phyloP scores from a whole-genome alignment of 352 stramenopile species.

The Globisporangium polare region DNA sequence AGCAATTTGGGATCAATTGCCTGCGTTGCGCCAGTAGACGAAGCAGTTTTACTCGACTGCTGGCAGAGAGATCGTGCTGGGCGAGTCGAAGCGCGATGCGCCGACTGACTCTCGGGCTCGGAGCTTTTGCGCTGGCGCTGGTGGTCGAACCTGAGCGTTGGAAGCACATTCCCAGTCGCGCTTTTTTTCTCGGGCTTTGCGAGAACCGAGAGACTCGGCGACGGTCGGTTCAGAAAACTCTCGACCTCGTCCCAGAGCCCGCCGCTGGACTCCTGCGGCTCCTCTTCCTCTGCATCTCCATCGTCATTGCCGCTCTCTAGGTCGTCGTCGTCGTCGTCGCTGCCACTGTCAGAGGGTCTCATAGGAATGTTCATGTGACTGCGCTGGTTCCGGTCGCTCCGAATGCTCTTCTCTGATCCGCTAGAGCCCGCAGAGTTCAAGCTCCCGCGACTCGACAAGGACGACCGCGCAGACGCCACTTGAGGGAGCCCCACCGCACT shows the following conservation, averaged over 20 bases:
- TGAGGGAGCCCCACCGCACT: slow-evolving; percentile 50
- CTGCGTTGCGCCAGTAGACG: slow-evolving; percentile 13
- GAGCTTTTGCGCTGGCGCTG: slow-evolving; percentile 11
- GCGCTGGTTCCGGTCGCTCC: slow-evolving; percentile 27
- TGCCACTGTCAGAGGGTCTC: neutral
- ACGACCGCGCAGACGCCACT: slow-evolving; percentile 40
- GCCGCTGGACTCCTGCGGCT: slow-evolving; percentile 41
- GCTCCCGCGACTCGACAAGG: slow-evolving; percentile 32
- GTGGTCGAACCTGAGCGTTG: slow-evolving; percentile 29
- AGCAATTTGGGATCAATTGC: slow-evolving; percentile 57
- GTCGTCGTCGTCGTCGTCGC: slow-evolving; percentile 9
- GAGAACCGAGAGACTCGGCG: slow-evolving; percentile 44
- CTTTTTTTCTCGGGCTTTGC: slow-evolving; percentile 30
- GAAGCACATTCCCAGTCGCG: slow-evolving; percentile 28
- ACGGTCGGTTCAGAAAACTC: slow-evolving; percentile 68
- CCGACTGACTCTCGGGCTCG: slow-evolving; percentile 27
- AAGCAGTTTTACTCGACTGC: slow-evolving; percentile 10
- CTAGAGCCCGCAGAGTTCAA: slow-evolving; percentile 43
- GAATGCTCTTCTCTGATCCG: slow-evolving; percentile 28
- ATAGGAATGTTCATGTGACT: slow-evolving; percentile 5
- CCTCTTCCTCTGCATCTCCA: slow-evolving; percentile 15
- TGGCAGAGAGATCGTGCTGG: slow-evolving; percentile 14
- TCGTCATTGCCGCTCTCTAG: slow-evolving; percentile 23
- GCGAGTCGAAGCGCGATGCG: slow-evolving; percentile 13
- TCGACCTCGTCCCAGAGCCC: slow-evolving; percentile 74